Conservation (phyloP, 2,329 filamentous ascomycete species). For the Acarospora socialis region DNA sequence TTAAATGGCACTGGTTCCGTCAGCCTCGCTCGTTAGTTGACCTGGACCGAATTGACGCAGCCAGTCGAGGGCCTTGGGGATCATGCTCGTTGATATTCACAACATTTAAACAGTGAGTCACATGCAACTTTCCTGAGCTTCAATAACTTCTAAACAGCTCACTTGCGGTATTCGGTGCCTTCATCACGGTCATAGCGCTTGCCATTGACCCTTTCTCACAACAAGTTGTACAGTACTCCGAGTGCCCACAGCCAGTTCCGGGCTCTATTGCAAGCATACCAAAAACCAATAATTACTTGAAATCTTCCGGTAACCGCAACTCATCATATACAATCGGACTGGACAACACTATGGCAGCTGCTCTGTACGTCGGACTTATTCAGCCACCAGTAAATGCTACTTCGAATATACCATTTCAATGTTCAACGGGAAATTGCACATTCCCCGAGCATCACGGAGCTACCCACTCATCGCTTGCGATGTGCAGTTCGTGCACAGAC, state of each 20-base stretch:
- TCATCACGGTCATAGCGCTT: no score
- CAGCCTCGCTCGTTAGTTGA: no score
- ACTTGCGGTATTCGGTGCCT: no score
- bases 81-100: no score
- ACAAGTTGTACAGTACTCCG: background rate
- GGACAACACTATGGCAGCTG: constrained; percentile 1
- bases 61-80: no score
- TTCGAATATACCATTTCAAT: constrained; percentile 1
- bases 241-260: background rate
- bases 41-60: no score
- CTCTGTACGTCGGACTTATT: constrained; percentile 2
- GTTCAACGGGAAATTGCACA: constrained; percentile 1
- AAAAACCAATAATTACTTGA: constrained; percentile 1
- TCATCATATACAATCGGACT: background rate
- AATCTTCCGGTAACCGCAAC: background rate
- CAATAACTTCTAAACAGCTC: no score
- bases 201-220: no score
- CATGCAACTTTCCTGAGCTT: no score
- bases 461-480: background rate
- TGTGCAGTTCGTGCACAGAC: constrained; percentile 1
- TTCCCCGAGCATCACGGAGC: background rate
- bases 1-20: no score
- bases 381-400: constrained; percentile 1
- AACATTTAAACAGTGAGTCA: constrained; percentile 1
- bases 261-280: background rate